phyloP scores from a whole-genome alignment of 1,284 basidiomycete species.

The Rhodotorula glutinis region DNA sequence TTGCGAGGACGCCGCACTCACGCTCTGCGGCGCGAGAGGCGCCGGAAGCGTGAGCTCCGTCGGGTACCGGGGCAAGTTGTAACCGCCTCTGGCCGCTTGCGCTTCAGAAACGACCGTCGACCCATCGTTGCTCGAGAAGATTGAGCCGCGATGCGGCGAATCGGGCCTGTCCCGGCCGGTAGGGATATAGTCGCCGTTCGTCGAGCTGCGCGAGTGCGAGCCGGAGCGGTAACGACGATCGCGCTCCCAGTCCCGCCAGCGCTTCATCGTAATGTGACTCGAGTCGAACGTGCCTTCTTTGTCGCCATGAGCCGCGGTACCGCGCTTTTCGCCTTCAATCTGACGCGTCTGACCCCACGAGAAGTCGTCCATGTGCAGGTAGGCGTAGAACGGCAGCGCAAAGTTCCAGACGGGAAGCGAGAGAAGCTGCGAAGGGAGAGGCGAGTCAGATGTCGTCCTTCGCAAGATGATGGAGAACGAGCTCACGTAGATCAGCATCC shows the following conservation, averaged over 20 bases:
- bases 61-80: slow-evolving; percentile 15
- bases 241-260: slow-evolving; percentile 97
- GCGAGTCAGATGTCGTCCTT: not conserved
- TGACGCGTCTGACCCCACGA: slow-evolving; percentile 51
- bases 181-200: slow-evolving; percentile 13
- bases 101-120: slow-evolving; percentile 13
- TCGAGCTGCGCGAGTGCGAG: slow-evolving; percentile 35
- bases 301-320: slow-evolving; percentile 38
- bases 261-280: slow-evolving; percentile 95
- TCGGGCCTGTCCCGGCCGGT: slow-evolving; percentile 7
- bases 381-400: slow-evolving; percentile 39
- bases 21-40: slow-evolving; percentile 29
- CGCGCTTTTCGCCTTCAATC: slow-evolving; percentile 41
- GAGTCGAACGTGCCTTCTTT: slow-evolving; percentile 94
- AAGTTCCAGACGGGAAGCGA: slow-evolving; percentile 54
- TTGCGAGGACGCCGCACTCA: slow-evolving; percentile 13
- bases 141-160: slow-evolving; percentile 25
- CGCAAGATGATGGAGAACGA: not conserved
- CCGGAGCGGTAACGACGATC: slow-evolving; percentile 68
- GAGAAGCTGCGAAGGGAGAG: slow-evolving; percentile 43
- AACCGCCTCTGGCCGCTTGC: not conserved
- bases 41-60: slow-evolving; percentile 39
- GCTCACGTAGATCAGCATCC: slow-evolving; percentile 49
- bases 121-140: slow-evolving; percentile 32
- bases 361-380: slow-evolving; percentile 35